Evolutionary conservation across 2,329 filamentous ascomycete genomes (phyloP).

Genomic region (Pseudonectria buxi): DNA sequence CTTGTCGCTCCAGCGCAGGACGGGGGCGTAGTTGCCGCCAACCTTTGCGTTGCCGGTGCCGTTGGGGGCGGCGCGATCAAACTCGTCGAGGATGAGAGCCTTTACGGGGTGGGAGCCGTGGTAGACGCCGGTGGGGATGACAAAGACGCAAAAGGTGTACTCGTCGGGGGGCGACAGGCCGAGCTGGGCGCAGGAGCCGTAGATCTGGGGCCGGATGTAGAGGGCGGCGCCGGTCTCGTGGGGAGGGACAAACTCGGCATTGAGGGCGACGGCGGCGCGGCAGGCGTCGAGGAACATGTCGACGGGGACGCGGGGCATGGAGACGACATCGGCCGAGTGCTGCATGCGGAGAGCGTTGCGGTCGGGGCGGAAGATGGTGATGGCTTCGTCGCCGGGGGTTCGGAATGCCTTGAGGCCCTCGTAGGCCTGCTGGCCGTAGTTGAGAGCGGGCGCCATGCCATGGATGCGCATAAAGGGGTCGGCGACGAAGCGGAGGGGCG

Average conservation of each 20-base stretch:
- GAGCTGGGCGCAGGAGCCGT: constrained; percentile 80
- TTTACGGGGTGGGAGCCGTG: constrained; percentile 85
- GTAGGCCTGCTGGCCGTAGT: constrained; percentile 97
- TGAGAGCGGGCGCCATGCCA: constrained; percentile 89
- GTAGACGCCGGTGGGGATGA: constrained; percentile 88
- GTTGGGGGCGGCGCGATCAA: constrained; percentile 87
- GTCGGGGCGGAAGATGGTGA: constrained; percentile 82
- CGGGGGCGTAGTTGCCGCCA: constrained; percentile 92
- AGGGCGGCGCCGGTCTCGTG: constrained; percentile 83
- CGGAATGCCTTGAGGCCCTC: constrained; percentile 98
- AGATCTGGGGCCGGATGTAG: constrained; percentile 86
- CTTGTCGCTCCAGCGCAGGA: constrained; percentile 78
- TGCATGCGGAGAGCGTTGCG: constrained; percentile 81
- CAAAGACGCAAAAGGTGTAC: constrained; percentile 86
- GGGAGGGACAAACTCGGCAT: constrained; percentile 86
- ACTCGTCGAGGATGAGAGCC: constrained; percentile 82
- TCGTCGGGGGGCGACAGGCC: constrained; percentile 83
- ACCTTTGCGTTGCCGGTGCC: constrained; percentile 90
- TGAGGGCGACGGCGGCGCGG: constrained; percentile 74
- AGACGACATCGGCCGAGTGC: constrained; percentile 75
- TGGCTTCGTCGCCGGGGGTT: constrained; percentile 56
- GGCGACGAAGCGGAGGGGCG: constrained; percentile 67
- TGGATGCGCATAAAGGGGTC: constrained; percentile 85
- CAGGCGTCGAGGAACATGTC: constrained; percentile 70
- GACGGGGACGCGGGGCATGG: constrained; percentile 72